Base-by-base conservation (phyloP, 352 stramenopile species). In the Lagenidium sp. region DNA sequence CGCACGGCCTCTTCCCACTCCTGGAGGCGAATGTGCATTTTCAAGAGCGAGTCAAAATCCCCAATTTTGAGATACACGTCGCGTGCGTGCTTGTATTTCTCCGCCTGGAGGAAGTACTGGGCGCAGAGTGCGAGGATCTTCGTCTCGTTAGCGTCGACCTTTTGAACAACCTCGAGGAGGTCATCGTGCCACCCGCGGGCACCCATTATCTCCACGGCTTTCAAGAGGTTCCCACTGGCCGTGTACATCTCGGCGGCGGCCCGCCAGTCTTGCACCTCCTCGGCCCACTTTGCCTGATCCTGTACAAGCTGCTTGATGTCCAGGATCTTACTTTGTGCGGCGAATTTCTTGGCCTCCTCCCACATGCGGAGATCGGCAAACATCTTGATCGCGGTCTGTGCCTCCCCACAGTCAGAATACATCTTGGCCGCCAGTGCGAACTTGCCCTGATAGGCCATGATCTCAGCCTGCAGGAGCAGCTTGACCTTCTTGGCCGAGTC, bases 321-420 rank as follows among this genome's bases (percentile, higher is more conserved):
- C 24, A 92, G 59, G 32, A 74, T 70, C 34, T 82, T 84, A 31
- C 62, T 78, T 47, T 83, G 76, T 10, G 64, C 70, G 3, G 89
- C 87, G 35, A 96, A 95, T 18, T 73, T 74, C 63, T 97, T 97
- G 24, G 93, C 94, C 44, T 97, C 81, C 24, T 97, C 90, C 90
- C 91, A 98, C 65, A 94, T 78, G 6, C 91, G 65, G 16, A 98
- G 47, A 44, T 97, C 86, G 0, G 82, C 72, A 57, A 95, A 98
- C 68, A 98, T 88, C 68, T 96, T 87, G 45, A 98, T 96, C 1
- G 94, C 88, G 12, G 69, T 73, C 26, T 87, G 63, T n/a, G 83
- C 53, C 34, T 95, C 76, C 26, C 72, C 80, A 39, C 69, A 79
- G 43, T 94, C 74, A 1, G 75, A 57, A 42, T 85, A 95, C 6